Percentiles rank a stretch among this genome's conserved stretches.
Conservation (phyloP, 2,329 filamentous ascomycete genomes). For the Berkeleyomyces basicola region DNA sequence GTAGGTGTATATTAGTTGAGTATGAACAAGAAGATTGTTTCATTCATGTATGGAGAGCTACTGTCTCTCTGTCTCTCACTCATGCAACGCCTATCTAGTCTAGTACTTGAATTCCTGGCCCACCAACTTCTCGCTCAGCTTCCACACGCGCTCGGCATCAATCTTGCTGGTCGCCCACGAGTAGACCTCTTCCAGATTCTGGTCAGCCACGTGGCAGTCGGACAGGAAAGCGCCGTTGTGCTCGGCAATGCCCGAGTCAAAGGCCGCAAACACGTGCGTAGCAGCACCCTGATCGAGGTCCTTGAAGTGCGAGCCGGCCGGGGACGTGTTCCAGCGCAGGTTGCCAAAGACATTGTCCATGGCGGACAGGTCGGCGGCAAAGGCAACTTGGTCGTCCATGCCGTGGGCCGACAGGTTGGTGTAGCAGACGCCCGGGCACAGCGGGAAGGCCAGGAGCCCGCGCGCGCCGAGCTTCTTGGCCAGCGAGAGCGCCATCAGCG, state of each 20-base stretch:
- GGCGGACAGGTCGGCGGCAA: neutral
- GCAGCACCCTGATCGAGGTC: neutral
- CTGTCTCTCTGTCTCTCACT: no score
- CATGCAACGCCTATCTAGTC: neutral
- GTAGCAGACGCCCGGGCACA: conserved; percentile 16
- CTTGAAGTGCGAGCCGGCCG: neutral
- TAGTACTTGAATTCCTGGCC: conserved; percentile 1
- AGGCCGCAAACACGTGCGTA: conserved; percentile 2
- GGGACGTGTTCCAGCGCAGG: no score
- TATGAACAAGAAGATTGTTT: no score
- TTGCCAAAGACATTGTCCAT: neutral
- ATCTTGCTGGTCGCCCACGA: conserved; percentile 5
- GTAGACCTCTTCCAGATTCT: neutral
- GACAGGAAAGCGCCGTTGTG: neutral
- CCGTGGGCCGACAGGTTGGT: conserved; percentile 8
- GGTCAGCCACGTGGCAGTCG: neutral
- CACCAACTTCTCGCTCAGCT: conserved; percentile 12
- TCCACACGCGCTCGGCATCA: conserved; percentile 15
- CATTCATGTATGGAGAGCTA: no score
- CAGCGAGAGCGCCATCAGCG: conserved; percentile 16
- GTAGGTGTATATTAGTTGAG: no score
- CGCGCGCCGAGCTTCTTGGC: conserved; percentile 10
- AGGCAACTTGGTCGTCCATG: no score
- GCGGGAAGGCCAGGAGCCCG: conserved; percentile 4
- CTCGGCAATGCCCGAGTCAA: neutral